Conservation (phyloP, 2,329 filamentous ascomycete genomes). For the Ascochyta clinopodiicola region DNA sequence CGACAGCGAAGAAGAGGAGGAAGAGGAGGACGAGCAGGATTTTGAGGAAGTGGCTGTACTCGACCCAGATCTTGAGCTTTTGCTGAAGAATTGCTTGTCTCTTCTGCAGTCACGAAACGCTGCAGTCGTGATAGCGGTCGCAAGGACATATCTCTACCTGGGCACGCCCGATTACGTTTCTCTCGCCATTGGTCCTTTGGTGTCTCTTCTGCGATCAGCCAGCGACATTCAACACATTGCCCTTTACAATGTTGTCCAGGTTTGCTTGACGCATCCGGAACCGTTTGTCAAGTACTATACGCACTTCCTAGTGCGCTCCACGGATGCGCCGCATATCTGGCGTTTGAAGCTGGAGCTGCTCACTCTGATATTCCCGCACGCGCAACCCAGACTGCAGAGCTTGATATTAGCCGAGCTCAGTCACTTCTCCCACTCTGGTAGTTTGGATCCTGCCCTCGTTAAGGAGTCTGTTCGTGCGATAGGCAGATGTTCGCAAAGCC, state of each 20-base stretch:
- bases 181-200: constrained; percentile 78
- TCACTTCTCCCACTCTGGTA: constrained; percentile 92
- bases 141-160: constrained; percentile 82
- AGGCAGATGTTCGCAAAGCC: constrained; percentile 83
- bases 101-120: constrained; percentile 92
- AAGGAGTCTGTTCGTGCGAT: constrained; percentile 91
- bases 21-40: constrained; percentile 55
- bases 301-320: constrained; percentile 85
- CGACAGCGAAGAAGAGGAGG: constrained; percentile 51
- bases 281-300: constrained; percentile 88
- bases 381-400: constrained; percentile 76
- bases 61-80: constrained; percentile 81
- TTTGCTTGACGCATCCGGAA: constrained; percentile 76
- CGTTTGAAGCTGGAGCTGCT: constrained; percentile 90
- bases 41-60: constrained; percentile 66
- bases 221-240: constrained; percentile 89
- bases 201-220: constrained; percentile 83
- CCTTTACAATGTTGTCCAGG: constrained; percentile 93
- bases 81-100: constrained; percentile 81
- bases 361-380: constrained; percentile 88
- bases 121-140: constrained; percentile 87
- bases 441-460: constrained; percentile 76
- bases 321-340: constrained; percentile 83
- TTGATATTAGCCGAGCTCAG: constrained; percentile 91
- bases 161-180: constrained; percentile 79